phyloP scores from a whole-genome alignment of 805 yeast genomes.

The Schizosaccharomyces cryophilus region DNA sequence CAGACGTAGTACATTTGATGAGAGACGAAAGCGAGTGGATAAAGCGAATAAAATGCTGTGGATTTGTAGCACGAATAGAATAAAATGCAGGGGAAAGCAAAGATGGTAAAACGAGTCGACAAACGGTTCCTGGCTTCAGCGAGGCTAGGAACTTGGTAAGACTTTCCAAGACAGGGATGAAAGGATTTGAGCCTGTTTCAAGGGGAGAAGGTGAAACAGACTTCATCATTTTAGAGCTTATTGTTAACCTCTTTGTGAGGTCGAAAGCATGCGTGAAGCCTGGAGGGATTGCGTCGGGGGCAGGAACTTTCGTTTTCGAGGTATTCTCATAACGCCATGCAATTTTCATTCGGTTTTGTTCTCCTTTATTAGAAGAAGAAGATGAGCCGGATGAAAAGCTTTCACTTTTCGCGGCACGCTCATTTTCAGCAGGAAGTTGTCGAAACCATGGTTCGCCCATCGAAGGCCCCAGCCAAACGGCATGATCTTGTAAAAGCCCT shows the following conservation, averaged over 20 bases:
- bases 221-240: not conserved
- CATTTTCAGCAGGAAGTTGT: not conserved
- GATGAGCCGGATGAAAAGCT: not conserved
- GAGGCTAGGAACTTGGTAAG: not conserved
- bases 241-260: not conserved
- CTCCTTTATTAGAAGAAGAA: not conserved
- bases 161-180: not conserved
- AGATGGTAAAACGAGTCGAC: not conserved
- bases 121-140: not conserved
- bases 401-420: not conserved
- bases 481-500: slow-evolving; percentile 29
- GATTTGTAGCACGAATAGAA: not conserved
- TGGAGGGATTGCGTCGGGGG: not conserved
- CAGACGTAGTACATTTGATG: not conserved
- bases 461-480: not conserved
- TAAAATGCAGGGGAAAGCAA: not conserved
- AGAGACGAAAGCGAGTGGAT: not conserved
- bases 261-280: not conserved
- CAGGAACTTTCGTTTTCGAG: not conserved
- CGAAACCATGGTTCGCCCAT: not conserved
- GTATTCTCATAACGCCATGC: slow-evolving; percentile 1
- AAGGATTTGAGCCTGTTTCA: not conserved
- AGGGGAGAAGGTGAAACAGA: not conserved
- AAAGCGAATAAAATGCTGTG: not conserved
- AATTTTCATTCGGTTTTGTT: slow-evolving; percentile 1